Percentiles rank a stretch among this genome's conserved stretches.
Evolutionary conservation across 352 stramenopile species (phyloP).

Genomic region (Pythium biforme): DNA sequence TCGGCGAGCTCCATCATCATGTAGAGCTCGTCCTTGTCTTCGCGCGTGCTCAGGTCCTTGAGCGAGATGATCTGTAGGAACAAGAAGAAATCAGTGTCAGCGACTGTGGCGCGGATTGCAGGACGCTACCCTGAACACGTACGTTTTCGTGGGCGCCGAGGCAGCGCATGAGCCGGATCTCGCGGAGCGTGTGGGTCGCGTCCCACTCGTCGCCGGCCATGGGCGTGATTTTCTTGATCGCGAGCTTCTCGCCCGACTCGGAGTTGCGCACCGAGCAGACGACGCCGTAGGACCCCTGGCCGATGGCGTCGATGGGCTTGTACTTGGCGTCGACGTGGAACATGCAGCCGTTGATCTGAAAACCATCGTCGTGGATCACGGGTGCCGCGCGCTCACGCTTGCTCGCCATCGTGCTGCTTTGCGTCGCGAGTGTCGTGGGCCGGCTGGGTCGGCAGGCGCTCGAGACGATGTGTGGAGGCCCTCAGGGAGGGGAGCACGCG

Average conservation of each 20-base stretch:
- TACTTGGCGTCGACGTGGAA: conserved; percentile 86
- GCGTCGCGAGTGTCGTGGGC: too few species aligned
- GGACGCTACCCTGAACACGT: conserved; percentile 16
- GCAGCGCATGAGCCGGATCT: conserved; percentile 90
- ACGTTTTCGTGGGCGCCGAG: conserved; percentile 90
- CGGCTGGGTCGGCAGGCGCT: conserved; percentile 10
- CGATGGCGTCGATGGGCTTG: conserved; percentile 83
- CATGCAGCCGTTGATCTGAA: conserved; percentile 80
- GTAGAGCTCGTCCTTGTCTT: conserved; percentile 93
- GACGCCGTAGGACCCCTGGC: conserved; percentile 93
- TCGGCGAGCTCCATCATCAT: conserved; percentile 96
- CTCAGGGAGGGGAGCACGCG: background rate
- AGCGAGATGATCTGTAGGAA: conserved; percentile 80
- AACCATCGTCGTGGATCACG: conserved; percentile 67
- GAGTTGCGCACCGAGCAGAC: conserved; percentile 88
- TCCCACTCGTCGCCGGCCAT: conserved; percentile 90
- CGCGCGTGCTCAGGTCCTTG: conserved; percentile 89
- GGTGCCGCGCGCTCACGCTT: conserved; percentile 61
- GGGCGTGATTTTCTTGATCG: conserved; percentile 92
- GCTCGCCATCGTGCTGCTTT: conserved; percentile 25
- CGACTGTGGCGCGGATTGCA: background rate
- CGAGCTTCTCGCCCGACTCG: conserved; percentile 77
- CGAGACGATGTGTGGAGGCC: conserved; percentile 25
- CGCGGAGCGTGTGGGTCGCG: conserved; percentile 87
- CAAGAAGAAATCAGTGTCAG: background rate